These are phyloP conservation scores for Botrytis galanthina DNA, from an alignment of 2,329 filamentous ascomycete species.

Conservation along the genomic window DNA sequence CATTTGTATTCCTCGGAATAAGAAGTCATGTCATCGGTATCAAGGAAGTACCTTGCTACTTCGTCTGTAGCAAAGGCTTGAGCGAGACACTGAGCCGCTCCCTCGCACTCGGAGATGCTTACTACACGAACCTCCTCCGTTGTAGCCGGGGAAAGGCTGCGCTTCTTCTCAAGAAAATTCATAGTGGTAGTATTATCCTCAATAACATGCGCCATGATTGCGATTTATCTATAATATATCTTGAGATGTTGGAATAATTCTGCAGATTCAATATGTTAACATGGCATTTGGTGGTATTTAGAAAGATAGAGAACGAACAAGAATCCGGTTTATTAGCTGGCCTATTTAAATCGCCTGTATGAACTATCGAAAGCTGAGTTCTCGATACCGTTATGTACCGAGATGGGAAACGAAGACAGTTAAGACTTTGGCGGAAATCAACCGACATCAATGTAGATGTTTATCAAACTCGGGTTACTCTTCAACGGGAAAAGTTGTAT, in stretches of 20 bases:
- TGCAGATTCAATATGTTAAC: conserved; percentile 19
- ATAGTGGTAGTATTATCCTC: conserved; percentile 36
- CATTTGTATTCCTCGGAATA: conserved; percentile 67
- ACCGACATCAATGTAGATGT: conserved; percentile 54
- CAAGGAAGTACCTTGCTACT: conserved; percentile 71
- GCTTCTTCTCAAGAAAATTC: conserved; percentile 35
- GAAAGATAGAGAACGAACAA: conserved; percentile 24
- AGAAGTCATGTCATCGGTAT: conserved; percentile 63
- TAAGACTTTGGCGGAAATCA: conserved; percentile 53
- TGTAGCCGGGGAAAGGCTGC: conserved; percentile 34
- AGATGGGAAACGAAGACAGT: conserved; percentile 54
- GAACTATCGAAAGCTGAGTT: conserved; percentile 54
- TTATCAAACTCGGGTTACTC: conserved; percentile 19
- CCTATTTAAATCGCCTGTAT: conserved; percentile 49
- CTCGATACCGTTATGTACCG: conserved; percentile 56
- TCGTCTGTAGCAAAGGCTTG: conserved; percentile 76
- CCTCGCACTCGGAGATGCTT: conserved; percentile 64
- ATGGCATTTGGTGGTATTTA: conserved; percentile 25
- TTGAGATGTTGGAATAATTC: neutral
- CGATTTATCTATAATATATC: conserved; percentile 5
- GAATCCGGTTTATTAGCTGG: conserved; percentile 37
- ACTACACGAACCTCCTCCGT: conserved; percentile 62
- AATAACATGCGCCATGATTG: conserved; percentile 40
- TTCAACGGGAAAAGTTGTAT: neutral
- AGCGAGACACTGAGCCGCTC: conserved; percentile 69